phyloP scores from a whole-genome alignment of 2,329 filamentous ascomycete species.

The Colletotrichum navitas region DNA sequence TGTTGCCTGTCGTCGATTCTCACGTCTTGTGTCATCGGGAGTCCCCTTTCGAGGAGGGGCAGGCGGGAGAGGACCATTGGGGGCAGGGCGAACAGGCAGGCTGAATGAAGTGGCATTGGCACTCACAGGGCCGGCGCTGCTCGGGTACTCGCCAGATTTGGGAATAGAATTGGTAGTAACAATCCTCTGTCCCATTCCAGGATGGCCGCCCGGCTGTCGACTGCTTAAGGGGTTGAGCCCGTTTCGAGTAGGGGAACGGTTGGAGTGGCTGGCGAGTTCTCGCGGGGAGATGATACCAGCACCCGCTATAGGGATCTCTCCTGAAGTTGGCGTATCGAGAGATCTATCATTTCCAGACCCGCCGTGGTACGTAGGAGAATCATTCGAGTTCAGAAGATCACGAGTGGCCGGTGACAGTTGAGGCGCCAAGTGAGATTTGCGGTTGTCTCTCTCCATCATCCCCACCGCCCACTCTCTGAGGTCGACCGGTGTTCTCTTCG shows the following conservation, averaged over 20 bases:
- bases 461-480: constrained; percentile 93
- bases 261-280: constrained; percentile 60
- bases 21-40: constrained; percentile 65
- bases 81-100: constrained; percentile 74
- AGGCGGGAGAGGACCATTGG: constrained; percentile 70
- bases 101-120: constrained; percentile 67
- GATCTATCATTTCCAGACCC: constrained; percentile 60
- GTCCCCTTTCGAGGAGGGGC: constrained; percentile 71
- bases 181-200: constrained; percentile 66
- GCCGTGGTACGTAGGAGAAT: constrained; percentile 65
- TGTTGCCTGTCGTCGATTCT: constrained; percentile 66
- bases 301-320: constrained; percentile 77
- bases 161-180: constrained; percentile 66
- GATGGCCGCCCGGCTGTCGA: constrained; percentile 55
- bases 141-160: constrained; percentile 56
- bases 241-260: constrained; percentile 66
- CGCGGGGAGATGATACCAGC: constrained; percentile 67
- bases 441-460: constrained; percentile 94
- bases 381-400: constrained; percentile 76
- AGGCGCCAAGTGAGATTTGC: constrained; percentile 91
- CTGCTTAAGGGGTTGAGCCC: constrained; percentile 62
- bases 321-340: constrained; percentile 74
- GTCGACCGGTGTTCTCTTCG: constrained; percentile 95
- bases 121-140: constrained; percentile 56
- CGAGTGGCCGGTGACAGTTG: constrained; percentile 83